Conservation (phyloP, 164 flowering plant genomes). For the Houttuynia cordata region DNA sequence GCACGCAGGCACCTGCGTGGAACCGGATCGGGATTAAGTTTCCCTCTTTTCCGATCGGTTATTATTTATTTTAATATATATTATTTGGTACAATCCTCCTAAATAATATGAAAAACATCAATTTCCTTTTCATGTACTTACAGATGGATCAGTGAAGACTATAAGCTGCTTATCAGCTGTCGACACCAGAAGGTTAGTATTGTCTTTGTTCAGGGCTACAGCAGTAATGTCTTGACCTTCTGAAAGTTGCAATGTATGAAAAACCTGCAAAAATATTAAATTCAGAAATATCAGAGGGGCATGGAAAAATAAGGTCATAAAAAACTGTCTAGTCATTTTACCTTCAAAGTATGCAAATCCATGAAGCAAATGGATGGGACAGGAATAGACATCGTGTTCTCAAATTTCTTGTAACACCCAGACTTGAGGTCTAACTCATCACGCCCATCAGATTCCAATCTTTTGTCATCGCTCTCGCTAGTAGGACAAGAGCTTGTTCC, state of each 20-base stretch:
- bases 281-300: too few species aligned
- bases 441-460: conserved; percentile 2
- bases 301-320: too few species aligned
- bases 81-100: too few species aligned
- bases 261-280: conserved; percentile 49
- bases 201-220: conserved; percentile 69
- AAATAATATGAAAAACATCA: too few species aligned
- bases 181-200: conserved; percentile 87
- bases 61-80: too few species aligned
- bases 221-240: conserved; percentile 83
- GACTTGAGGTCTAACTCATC: conserved; percentile 11
- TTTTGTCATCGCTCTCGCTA: conserved; percentile 8
- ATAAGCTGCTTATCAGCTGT: conserved; percentile 80
- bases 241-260: conserved; percentile 56
- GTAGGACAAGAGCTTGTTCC: conserved; percentile 36
- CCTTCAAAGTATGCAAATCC: conserved; percentile 69
- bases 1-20: too few species aligned
- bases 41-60: too few species aligned
- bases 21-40: too few species aligned
- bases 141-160: conserved; percentile 90
- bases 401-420: conserved; percentile 14
- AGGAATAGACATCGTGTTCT: conserved; percentile 30
- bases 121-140: conserved; percentile 49
- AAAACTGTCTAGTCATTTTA: conserved; percentile 8
- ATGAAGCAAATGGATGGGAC: conserved; percentile 79